Base-by-base conservation (phyloP, 441 rosid species). In the Gossypium trilobum region DNA sequence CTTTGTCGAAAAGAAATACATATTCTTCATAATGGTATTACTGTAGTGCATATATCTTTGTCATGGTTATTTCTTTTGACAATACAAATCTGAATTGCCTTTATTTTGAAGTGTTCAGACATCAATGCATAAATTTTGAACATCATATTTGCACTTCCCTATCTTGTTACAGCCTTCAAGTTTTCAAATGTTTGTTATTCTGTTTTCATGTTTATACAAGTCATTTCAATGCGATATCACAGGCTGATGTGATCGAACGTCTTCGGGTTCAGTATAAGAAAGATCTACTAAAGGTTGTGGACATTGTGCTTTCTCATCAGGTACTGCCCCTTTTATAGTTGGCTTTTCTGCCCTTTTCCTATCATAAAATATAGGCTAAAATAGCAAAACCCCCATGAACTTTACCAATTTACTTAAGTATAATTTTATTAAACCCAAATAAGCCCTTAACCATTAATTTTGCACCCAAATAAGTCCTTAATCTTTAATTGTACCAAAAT, bases 221-320 rank as follows among this genome's bases (percentile, higher is more conserved):
- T 68, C 31, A 17, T 29, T 68, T 51, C 19, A 6, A 29, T 68
- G 61, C 13, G 33, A 76, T 74, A 48, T 66, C 23, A 48, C 78
- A 96, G 99, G 98, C 98, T 80, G 99, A 96, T 84, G 99, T 93
- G 77, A 93, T 96, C 48, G 98, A 96, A 76, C 97, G 90, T 68
- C 90, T 96, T 81, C 89, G 99, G 61, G 97, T 93, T 84, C 97
- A 93, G 77, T 85, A 91, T 77, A 91, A 90, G 86, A 96, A 93
- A 84, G 97, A 96, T 79, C 85, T 96, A 11, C 75, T 90, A 86
- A 96, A 85, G 85, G 86, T 96, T 78, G 92, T 96, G 79, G 99
- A 93, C 81, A 91, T 93, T 81, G 99, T 96, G 54, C 96, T 96
- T 76, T 96, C 99, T 74, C 98, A 96, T 83, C 99, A 93, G 98